Evolutionary conservation across 306 rosid species (phyloP).

Genomic region (Acacia crassicarpa): DNA sequence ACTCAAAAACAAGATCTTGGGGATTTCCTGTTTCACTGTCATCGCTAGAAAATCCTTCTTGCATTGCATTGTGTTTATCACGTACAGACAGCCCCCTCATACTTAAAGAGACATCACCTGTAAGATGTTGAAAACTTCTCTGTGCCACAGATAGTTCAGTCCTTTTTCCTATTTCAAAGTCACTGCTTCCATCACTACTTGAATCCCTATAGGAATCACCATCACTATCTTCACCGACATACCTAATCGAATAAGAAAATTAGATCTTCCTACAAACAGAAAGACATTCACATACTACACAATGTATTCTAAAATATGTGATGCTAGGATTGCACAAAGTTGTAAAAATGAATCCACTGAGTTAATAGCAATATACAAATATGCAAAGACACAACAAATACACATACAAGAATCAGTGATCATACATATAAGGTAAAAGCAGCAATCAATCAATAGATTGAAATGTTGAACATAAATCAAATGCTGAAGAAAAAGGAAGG

Average conservation of each 20-base stretch:
- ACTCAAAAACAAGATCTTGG: conserved; percentile 63
- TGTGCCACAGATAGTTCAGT: conserved; percentile 36
- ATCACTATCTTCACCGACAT: conserved; percentile 60
- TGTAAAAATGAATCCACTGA: background rate
- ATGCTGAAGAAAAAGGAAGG: background rate
- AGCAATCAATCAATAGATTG: background rate
- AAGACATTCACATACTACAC: background rate
- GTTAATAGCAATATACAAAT: background rate
- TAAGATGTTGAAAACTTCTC: conserved; percentile 33
- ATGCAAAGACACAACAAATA: background rate
- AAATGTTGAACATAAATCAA: background rate
- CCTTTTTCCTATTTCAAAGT: conserved; percentile 57
- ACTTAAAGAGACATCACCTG: conserved; percentile 33
- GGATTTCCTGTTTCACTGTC: conserved; percentile 65
- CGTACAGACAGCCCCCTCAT: conserved; percentile 48
- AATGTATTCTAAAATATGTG: background rate
- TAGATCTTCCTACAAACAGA: conserved; percentile 20
- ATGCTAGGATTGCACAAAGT: background rate
- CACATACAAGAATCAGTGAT: background rate
- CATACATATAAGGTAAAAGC: background rate
- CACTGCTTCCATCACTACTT: conserved; percentile 87
- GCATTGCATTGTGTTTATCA: conserved; percentile 40
- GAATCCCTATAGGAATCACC: conserved; percentile 64
- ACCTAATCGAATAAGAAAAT: conserved; percentile 47
- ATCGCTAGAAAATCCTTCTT: conserved; percentile 69